phyloP scores from a whole-genome alignment of 2,329 filamentous ascomycete genomes.

The Parastagonospora nodorum region DNA sequence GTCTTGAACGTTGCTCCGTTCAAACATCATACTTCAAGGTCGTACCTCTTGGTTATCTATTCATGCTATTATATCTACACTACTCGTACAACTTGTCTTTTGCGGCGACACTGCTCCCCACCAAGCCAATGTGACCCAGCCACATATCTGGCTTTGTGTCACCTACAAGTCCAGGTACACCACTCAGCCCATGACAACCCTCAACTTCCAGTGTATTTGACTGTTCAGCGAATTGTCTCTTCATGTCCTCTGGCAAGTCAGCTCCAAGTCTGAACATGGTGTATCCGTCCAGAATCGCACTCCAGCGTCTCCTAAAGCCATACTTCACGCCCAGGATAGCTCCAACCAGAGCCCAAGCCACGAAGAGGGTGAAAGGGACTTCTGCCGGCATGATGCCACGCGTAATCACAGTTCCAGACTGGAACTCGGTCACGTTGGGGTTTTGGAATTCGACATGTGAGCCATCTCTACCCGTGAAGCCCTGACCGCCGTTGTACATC shows the following conservation, averaged over 20 bases:
- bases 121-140: no score
- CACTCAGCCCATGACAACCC: no score
- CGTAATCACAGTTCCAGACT: slow-evolving; percentile 3
- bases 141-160: no score
- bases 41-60: no score
- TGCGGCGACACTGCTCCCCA: no score
- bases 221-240: no score
- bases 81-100: no score
- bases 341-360: slow-evolving; percentile 4
- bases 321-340: slow-evolving; percentile 3
- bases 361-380: slow-evolving; percentile 3
- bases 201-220: no score
- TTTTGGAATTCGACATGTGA: background rate
- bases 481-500: slow-evolving; percentile 11
- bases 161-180: no score
- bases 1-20: no score
- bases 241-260: background rate
- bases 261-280: slow-evolving; percentile 9
- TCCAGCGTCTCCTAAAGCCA: slow-evolving; percentile 10
- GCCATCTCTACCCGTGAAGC: slow-evolving; percentile 3
- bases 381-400: slow-evolving; percentile 2
- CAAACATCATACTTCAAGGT: no score
- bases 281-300: slow-evolving; percentile 10
- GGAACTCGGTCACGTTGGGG: slow-evolving; percentile 4
- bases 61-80: no score